Evolutionary conservation across 2,329 filamentous ascomycete genomes (phyloP).

Genomic region (Ascochyta pisi): DNA sequence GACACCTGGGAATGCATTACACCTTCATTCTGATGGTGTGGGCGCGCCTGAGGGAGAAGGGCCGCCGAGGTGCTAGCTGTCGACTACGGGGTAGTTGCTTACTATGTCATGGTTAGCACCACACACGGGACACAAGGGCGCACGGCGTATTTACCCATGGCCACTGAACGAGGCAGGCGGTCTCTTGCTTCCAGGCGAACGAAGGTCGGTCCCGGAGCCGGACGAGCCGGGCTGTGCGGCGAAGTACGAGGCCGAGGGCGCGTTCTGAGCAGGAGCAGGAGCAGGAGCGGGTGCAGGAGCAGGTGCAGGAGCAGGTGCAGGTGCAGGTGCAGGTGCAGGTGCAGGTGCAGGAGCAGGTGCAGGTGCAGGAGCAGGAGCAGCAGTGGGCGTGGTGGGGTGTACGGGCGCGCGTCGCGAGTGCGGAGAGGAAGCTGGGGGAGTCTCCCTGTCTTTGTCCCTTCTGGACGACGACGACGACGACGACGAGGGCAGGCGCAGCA

Average conservation of each 20-base stretch:
- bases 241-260: slow-evolving; percentile 40
- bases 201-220: slow-evolving; percentile 34
- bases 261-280: slow-evolving; percentile 12
- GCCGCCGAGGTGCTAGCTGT: slow-evolving; percentile 1
- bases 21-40: background rate
- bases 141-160: slow-evolving; percentile 40
- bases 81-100: slow-evolving; percentile 7
- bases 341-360: too few relatives aligned
- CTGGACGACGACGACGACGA: slow-evolving; percentile 27
- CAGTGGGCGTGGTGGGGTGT: slow-evolving; percentile 39
- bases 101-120: slow-evolving; percentile 12
- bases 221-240: slow-evolving; percentile 37
- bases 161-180: slow-evolving; percentile 58
- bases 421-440: slow-evolving; percentile 27
- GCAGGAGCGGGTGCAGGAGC: too few relatives aligned
- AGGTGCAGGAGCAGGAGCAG: slow-evolving; percentile 5
- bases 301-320: slow-evolving; percentile 2
- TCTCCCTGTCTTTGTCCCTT: slow-evolving; percentile 14
- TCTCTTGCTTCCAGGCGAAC: slow-evolving; percentile 45
- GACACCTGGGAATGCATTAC: background rate
- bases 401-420: slow-evolving; percentile 32
- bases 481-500: slow-evolving; percentile 41
- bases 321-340: too few relatives aligned
- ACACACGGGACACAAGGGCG: slow-evolving; percentile 11
- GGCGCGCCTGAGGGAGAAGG: background rate